Evolutionary conservation across 139 green algal species (phyloP), one percentile per base, ranked within the genome.

Genomic region (Auxenochlorella pyrenoidosa): DNA sequence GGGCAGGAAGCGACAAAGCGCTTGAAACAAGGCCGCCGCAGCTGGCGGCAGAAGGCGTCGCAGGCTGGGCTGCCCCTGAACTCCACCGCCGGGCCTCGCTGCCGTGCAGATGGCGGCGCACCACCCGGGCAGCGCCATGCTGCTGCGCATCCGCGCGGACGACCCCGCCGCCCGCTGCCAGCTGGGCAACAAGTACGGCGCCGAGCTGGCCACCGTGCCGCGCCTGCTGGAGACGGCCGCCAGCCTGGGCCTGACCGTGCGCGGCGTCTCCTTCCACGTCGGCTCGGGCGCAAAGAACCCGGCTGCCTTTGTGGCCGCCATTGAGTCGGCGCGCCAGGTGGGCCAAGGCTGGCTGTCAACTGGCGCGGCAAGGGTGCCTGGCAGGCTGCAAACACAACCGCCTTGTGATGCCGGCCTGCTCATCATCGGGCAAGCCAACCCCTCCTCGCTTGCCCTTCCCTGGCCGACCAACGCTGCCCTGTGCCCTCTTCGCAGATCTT

Each of bases 221-320:
- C 63, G 40, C 41, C 88, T 93, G 81, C 79, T 92, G 83, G 76
- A 71, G 65, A 58, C 58, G 22, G 90, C 91, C 8, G 66, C 44
- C 54, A 51, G 41, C 19, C 82, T 92, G 79, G 85, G 83, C 41
- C 85, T 99, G 44, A 38, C 92, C 12, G 93, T 99, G 26, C 94
- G 95, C 36, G 97, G 97, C 70, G 94, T 99, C 2, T 95, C 93
- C 36, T 99, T 99, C 95, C 97, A 99, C 91, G 97, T 99, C 8
- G 97, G 97, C 87, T 96, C 89, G 59, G 97, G 95, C 30, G 95
- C 93, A 80, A 94, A 94, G 76, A 96, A 98, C 92, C 92, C 96
- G 16, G 89, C 86, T 3, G 93, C 96, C 41, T 99, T 97, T 79
- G 86, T 86, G 5, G 87, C 90, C 13, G 97, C 43, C 54, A 86